Evolutionary conservation across 2,329 filamentous ascomycete genomes (phyloP).

Genomic region (Rhynchosporium agropyri): DNA sequence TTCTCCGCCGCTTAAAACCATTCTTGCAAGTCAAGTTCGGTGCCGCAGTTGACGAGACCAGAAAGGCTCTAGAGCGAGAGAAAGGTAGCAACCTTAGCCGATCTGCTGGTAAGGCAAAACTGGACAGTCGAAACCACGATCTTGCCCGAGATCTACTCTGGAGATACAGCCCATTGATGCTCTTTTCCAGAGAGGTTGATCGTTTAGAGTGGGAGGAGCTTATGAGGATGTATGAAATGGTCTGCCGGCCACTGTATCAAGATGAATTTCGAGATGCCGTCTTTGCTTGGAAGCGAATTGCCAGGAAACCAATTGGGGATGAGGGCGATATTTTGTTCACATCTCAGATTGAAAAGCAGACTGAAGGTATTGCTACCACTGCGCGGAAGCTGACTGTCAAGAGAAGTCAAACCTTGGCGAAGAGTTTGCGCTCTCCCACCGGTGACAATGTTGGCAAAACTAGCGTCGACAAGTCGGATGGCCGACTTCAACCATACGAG

Average conservation of each 20-base stretch:
- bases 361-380: constrained; percentile 73
- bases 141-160: constrained; percentile 74
- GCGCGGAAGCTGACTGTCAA: constrained; percentile 93
- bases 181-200: constrained; percentile 88
- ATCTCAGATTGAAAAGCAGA: constrained; percentile 79
- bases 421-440: constrained; percentile 68
- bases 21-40: constrained; percentile 84
- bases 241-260: constrained; percentile 76
- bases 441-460: constrained; percentile 59
- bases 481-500: constrained; percentile 74
- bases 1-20: constrained; percentile 77
- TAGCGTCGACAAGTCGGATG: constrained; percentile 62
- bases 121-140: constrained; percentile 72
- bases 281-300: constrained; percentile 77
- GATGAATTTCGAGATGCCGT: constrained; percentile 79
- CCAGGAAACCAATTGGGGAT: constrained; percentile 73
- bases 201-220: constrained; percentile 78
- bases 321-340: constrained; percentile 89
- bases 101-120: constrained; percentile 56
- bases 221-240: constrained; percentile 78
- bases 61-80: constrained; percentile 55
- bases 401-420: constrained; percentile 83
- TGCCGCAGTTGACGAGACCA: constrained; percentile 70
- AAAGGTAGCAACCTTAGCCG: constrained; percentile 56
- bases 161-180: constrained; percentile 83